Base-by-base conservation (phyloP, 2,329 filamentous ascomycete species). In the Ambrosiella beaveri region DNA sequence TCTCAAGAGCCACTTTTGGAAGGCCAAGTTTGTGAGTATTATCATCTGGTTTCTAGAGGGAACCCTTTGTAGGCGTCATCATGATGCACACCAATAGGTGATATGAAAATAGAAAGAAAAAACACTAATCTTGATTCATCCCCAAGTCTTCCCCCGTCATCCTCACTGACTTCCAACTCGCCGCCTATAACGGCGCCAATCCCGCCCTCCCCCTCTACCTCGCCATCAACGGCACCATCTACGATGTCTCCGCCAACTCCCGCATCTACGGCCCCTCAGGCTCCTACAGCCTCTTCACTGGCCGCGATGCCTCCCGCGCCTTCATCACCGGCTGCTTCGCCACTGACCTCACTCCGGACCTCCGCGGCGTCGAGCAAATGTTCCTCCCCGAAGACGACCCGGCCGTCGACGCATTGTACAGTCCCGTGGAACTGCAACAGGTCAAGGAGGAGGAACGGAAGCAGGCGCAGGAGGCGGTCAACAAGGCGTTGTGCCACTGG, bases 241-340 rank as follows among this genome's bases (percentile, higher is more conserved):
- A 85, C 76, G 88, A 94, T 70, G 88, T 94, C 45, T 79, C 80
- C n/a, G 71, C 76, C 37, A 82, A 82, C 57, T 75, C 79, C 64
- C 70, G 77, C 69, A 74, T 85, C 71, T 93, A 93, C 73, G 87
- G 87, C 0, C 84, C 90, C 0, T 89, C 88, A 36, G 93, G 90
- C 3, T 82, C 81, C 41, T 98, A 98, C 75, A 77, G 83, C 65
- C 84, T 85, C 71, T 95, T 98, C 69, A 81, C 89, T 0, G 93
- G 91, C 61, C 77, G 78, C 62, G 93, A 98, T 70, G 90, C 91
- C 39, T 82, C 86, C 12, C 84, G 93, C 54, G 88, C 84, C 17
- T 98, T 89, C 70, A 82, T 98, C 8, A 97, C 93, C 1, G 88
- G 88, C 15, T 98, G 93, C 70, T 98, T 98, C 72, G 74, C 80